Percentiles rank a stretch among this genome's conserved stretches.
phyloP scores from a whole-genome alignment of 2,329 filamentous ascomycete species.

The Paecilomyces formosus region DNA sequence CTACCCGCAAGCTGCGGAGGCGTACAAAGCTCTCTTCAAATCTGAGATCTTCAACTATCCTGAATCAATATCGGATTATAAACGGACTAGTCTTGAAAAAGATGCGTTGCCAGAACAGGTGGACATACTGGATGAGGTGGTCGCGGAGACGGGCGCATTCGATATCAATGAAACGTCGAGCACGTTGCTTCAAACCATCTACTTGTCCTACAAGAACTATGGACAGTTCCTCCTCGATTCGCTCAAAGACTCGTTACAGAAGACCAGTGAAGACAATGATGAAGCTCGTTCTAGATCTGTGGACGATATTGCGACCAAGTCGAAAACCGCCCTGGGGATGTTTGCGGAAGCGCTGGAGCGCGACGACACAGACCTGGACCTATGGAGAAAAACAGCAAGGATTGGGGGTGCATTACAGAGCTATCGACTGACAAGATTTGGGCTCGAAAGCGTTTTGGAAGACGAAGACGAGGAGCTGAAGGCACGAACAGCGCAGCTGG shows the following conservation, averaged over 20 bases:
- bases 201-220: conserved; percentile 91
- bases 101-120: conserved; percentile 38
- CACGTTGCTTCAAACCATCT: conserved; percentile 80
- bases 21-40: conserved; percentile 77
- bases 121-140: conserved; percentile 27
- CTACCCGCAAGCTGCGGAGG: conserved; percentile 67
- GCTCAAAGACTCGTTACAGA: conserved; percentile 47
- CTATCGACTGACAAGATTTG: conserved; percentile 52
- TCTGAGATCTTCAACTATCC: conserved; percentile 93
- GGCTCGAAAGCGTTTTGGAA: conserved; percentile 56
- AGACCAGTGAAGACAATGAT: conserved; percentile 7
- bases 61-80: conserved; percentile 78
- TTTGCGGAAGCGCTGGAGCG: conserved; percentile 58
- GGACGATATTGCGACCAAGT: conserved; percentile 24
- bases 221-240: conserved; percentile 84
- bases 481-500: conserved; percentile 49
- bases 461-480: conserved; percentile 52
- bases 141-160: conserved; percentile 32
- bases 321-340: conserved; percentile 39
- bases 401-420: conserved; percentile 52
- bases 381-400: conserved; percentile 55
- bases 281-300: conserved; percentile 9
- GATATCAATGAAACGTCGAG: conserved; percentile 67
- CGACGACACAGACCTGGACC: conserved; percentile 56
- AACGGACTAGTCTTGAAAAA: conserved; percentile 53